Percentiles rank a stretch among this genome's conserved stretches.
These are phyloP conservation scores for Penicillium macrosclerotiorum DNA, from an alignment of 495 filamentous ascomycete genomes.

Conservation along the genomic window DNA sequence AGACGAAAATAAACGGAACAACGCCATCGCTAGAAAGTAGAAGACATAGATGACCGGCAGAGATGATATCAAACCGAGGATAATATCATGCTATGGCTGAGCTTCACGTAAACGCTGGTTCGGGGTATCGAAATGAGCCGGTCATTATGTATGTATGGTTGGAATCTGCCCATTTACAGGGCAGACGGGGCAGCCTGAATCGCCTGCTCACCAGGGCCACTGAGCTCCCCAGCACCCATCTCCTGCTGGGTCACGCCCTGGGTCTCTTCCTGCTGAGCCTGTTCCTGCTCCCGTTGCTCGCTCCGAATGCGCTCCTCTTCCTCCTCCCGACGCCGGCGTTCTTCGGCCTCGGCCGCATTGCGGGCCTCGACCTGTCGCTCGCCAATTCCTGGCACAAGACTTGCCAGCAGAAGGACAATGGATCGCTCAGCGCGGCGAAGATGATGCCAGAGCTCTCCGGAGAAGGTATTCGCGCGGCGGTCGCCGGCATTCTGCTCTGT, in stretches of 20 bases:
- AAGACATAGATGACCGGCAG: no score
- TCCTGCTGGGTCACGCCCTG: background rate
- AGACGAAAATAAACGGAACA: no score
- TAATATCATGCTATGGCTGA: no score
- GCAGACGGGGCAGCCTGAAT: no score
- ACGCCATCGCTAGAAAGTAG: no score
- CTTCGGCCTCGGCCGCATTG: conserved; percentile 60
- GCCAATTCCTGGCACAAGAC: conserved; percentile 79
- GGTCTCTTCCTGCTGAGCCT: conserved; percentile 1
- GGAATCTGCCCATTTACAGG: no score
- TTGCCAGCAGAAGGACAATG: conserved; percentile 78
- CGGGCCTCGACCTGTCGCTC: conserved; percentile 75
- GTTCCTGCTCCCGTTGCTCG: conserved; percentile 3
- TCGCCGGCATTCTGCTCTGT: background rate
- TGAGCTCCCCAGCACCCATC: background rate
- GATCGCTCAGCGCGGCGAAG: conserved; percentile 68
- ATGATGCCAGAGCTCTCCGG: conserved; percentile 35
- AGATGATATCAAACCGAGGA: no score
- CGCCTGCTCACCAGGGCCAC: background rate
- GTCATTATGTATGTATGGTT: no score
- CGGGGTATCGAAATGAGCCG: no score
- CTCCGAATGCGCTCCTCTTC: conserved; percentile 22
- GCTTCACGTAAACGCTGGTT: no score
- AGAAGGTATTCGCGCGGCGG: background rate
- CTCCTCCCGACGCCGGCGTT: conserved; percentile 43